Evolutionary conservation across 805 yeast genomes (phyloP).

Genomic region (Candida insectorum): DNA sequence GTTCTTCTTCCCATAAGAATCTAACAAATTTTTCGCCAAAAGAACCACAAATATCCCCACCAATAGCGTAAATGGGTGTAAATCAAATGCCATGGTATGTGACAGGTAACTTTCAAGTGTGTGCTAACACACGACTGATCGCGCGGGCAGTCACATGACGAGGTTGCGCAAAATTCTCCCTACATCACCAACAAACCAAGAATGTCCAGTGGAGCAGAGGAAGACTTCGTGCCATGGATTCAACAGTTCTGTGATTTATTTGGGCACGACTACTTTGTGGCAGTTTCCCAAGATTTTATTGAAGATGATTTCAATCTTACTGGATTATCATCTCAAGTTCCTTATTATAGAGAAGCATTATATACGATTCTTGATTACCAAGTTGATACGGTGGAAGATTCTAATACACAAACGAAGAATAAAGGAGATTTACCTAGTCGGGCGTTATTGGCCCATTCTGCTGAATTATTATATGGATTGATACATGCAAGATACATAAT

Average conservation of each 20-base stretch:
- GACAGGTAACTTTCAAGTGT: not conserved
- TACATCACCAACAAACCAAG: not conserved
- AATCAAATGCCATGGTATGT: constrained; percentile 14
- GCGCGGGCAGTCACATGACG: no score
- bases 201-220: constrained; percentile 45
- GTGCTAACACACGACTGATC: no score
- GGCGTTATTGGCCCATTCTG: constrained; percentile 81
- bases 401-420: constrained; percentile 7
- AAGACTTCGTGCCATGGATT: constrained; percentile 75
- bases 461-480: constrained; percentile 88
- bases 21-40: constrained; percentile 31
- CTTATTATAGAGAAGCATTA: constrained; percentile 86
- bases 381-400: constrained; percentile 43
- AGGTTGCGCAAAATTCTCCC: no score
- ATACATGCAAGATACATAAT: constrained; percentile 90
- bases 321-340: constrained; percentile 80
- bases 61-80: constrained; percentile 32
- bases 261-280: constrained; percentile 89
- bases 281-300: constrained; percentile 86
- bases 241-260: constrained; percentile 72
- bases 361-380: constrained; percentile 89
- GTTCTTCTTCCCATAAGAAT: constrained; percentile 30
- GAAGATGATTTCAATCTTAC: constrained; percentile 97
- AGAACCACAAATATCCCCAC: constrained; percentile 33
- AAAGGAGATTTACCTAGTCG: constrained; percentile 54